Evolutionary conservation across 2,329 filamentous ascomycete species (phyloP), one percentile per base, ranked within the genome.

Genomic region (Epichloe hybrida): DNA sequence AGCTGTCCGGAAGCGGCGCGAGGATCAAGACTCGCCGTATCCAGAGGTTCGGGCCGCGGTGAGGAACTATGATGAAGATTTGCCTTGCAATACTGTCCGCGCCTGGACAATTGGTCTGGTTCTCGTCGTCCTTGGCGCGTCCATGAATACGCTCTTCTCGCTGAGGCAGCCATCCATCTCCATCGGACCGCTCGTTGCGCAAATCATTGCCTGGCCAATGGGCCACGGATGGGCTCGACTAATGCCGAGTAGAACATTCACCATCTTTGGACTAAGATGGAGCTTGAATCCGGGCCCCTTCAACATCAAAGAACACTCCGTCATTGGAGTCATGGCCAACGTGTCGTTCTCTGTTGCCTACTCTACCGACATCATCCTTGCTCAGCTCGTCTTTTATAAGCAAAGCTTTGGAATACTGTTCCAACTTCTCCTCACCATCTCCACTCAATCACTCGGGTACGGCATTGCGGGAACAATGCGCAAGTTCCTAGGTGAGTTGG

Each of bases 341-440:
- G 81, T 86, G 5, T 81, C 82, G 5, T 85, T 86, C 56, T 81
- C 70, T 47, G 80, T 75, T 5, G 81, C 83, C 3, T 88, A 88
- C 58, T 83, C 83, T 1, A 88, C 84, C 1, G 84, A 88, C 56
- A 81, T 87, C 34, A 76, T 89, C 43, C 70, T 87, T 2, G 84
- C 84, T 0, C 83, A 87, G 65, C 68, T 79, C 17, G 74, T 83
- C 15, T 88, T 87, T 58, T 88, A 88, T 62, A 80, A 83, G 61
- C 76, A 86, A 58, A 70, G 81, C 52, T 85, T 85, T 59, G 82
- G 83, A 20, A 72, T 84, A 55, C 55, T 70, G 1, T 88, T 84
- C 60, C 80, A 86, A 62, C 65, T 87, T 34, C 68, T 87, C 15
- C 70, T 86, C 53, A 80, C 77, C 21, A 71, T 88, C 15, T 84